Evolutionary conservation across 2,329 filamentous ascomycete species (phyloP).

Genomic region (Ophiostoma sp.): DNA sequence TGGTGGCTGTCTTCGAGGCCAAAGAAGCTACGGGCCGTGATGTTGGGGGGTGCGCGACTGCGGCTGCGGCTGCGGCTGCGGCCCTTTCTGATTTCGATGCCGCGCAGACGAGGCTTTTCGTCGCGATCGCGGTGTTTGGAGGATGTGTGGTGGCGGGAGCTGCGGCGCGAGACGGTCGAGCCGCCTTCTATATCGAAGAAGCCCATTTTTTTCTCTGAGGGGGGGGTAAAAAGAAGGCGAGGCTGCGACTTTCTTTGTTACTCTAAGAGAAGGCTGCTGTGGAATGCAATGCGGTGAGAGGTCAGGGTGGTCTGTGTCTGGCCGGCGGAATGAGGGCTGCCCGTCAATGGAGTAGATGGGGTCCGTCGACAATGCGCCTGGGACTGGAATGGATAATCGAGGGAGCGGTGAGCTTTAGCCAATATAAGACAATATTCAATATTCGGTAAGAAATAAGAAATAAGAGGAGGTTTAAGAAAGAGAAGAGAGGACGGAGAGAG

Average conservation of each 20-base stretch:
- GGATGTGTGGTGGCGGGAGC: slow-evolving; percentile 27
- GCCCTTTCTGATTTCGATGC: slow-evolving; percentile 36
- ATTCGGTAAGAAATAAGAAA: background rate
- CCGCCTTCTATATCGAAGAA: slow-evolving; percentile 34
- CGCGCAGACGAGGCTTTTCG: slow-evolving; percentile 17
- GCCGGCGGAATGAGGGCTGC: background rate
- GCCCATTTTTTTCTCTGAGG: slow-evolving; percentile 32
- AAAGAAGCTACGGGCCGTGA: slow-evolving; percentile 23
- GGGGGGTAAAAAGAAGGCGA: background rate
- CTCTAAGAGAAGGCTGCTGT: background rate
- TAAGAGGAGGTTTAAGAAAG: slow-evolving; percentile 4
- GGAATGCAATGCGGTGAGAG: background rate
- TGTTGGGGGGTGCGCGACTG: slow-evolving; percentile 30
- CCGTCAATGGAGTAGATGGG: slow-evolving; percentile 9
- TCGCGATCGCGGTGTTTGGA: slow-evolving; percentile 29
- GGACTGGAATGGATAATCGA: slow-evolving; percentile 14
- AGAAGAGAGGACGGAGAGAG: background rate
- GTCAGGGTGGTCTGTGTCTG: background rate
- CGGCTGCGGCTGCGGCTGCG: slow-evolving; percentile 32
- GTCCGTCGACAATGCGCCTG: background rate
- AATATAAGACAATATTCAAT: background rate
- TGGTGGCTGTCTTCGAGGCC: slow-evolving; percentile 34
- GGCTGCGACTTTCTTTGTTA: background rate
- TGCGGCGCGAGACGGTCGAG: slow-evolving; percentile 29
- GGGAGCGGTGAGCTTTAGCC: background rate